Evolutionary conservation across 345 rosid species (phyloP).

Genomic region (Murraya paniculata): DNA sequence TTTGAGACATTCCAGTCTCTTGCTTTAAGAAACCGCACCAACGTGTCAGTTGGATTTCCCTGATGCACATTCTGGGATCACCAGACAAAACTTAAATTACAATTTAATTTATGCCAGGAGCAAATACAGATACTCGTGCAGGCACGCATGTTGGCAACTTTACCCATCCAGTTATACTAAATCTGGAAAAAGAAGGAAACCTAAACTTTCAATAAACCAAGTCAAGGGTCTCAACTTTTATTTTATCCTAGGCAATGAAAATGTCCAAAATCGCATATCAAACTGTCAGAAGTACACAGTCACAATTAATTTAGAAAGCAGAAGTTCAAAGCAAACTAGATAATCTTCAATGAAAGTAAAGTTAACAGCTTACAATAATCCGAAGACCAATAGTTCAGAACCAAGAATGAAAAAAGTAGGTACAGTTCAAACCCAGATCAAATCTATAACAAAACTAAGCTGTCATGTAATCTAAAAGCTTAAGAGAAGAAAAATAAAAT

Average conservation of each 20-base stretch:
- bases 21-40: slow-evolving; percentile 84
- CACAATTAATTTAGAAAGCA: not conserved
- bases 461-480: not conserved
- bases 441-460: slow-evolving; percentile 11
- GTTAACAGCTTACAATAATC: not conserved
- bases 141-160: not conserved
- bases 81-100: not conserved
- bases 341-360: not conserved
- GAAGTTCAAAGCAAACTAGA: slow-evolving; percentile 3
- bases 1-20: slow-evolving; percentile 84
- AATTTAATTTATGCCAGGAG: not conserved
- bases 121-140: not conserved
- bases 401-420: slow-evolving; percentile 6
- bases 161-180: not conserved
- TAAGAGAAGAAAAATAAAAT: not conserved
- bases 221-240: not conserved
- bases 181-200: not conserved
- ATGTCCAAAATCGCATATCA: not conserved
- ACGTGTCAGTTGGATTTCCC: slow-evolving; percentile 66
- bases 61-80: slow-evolving; percentile 80
- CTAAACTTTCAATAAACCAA: not conserved
- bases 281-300: not conserved
- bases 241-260: not conserved
- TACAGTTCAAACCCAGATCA: slow-evolving; percentile 20
- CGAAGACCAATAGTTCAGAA: slow-evolving; percentile 16